Base-by-base conservation (phyloP, 1,139 yeast species). In the Dujonia santamariae region DNA sequence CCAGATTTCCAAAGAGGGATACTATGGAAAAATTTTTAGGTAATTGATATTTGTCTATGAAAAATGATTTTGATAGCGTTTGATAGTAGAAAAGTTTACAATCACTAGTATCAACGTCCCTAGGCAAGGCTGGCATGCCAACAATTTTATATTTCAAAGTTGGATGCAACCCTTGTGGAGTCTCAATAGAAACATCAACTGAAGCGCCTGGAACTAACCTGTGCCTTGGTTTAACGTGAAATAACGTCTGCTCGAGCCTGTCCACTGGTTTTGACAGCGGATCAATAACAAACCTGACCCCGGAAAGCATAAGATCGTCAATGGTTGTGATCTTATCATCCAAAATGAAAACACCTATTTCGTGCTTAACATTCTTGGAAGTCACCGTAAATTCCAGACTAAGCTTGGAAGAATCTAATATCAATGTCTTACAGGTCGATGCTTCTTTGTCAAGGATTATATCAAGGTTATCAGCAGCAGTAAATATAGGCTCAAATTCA, bases 161-260 rank as follows among this genome's bases (percentile, higher is more conserved):
- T 2, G 75, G 75, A 42, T 69, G 75, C 33, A 69, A 28, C 53
- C 1, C 75, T 73, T 36, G 62, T 61, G 1, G 51, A 41, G 4
- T 34, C 1, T 33, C 26, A 9, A 44, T 23, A 2, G 34, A 36
- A 6, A 41, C 35, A 12, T 36, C 30, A 26, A 38, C 33, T 23
- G 32, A 17, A 2, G 22, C 19, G n/a, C 9, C 13, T 7, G 31
- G 26, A 9, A 35, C 8, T 4, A 19, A 19, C 37, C 75, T 50
- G 44, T 63, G 72, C 37, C 71, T 54, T 7, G 75, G 75, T 38
- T 66, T 66, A 8, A 66, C 51, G 42, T 69, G 75, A 45, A 69
- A 67, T 42, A 69, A 44, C 1, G 75, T 69, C 36, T 59, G 58
- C 39, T 56, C 60, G 11, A 63, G 39, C 30, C 49, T 48, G 11